Evolutionary conservation across 2,329 filamentous ascomycete genomes (phyloP).

Genomic region (Pseudocercospora vitis): DNA sequence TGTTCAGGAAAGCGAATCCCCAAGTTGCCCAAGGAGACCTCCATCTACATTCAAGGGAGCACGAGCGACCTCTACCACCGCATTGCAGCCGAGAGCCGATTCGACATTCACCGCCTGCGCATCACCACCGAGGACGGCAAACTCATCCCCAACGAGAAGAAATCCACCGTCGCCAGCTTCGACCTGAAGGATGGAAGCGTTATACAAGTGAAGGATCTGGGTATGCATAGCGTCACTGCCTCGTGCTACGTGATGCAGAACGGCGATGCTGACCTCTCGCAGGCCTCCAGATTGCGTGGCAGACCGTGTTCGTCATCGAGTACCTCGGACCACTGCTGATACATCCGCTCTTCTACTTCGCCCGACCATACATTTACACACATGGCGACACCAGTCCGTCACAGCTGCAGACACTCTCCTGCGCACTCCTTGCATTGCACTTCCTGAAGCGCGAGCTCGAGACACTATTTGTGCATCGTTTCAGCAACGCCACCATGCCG

Average conservation of each 20-base stretch:
- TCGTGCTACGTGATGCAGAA: neutral
- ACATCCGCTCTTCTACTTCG: slow-evolving; percentile 69
- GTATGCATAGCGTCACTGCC: slow-evolving; percentile 54
- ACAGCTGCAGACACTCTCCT: slow-evolving; percentile 69
- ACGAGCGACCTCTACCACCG: slow-evolving; percentile 58
- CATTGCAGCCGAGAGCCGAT: slow-evolving; percentile 55
- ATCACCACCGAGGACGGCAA: slow-evolving; percentile 65
- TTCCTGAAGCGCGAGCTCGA: slow-evolving; percentile 95
- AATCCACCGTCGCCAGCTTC: slow-evolving; percentile 54
- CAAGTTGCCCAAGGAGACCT: slow-evolving; percentile 58
- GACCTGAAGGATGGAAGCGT: slow-evolving; percentile 60
- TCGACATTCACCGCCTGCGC: slow-evolving; percentile 60
- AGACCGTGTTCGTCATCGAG: slow-evolving; percentile 90
- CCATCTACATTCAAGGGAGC: slow-evolving; percentile 52
- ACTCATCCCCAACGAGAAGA: slow-evolving; percentile 56
- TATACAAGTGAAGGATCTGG: slow-evolving; percentile 89
- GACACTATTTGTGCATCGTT: slow-evolving; percentile 91
- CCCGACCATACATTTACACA: slow-evolving; percentile 72
- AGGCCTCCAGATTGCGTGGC: slow-evolving; percentile 91
- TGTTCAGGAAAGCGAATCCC: slow-evolving; percentile 60
- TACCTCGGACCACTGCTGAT: slow-evolving; percentile 90
- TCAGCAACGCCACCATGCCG: slow-evolving; percentile 94
- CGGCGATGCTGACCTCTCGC: slow-evolving; percentile 6
- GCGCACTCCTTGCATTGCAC: slow-evolving; percentile 73
- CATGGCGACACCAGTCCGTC: slow-evolving; percentile 52